Base-by-base conservation (phyloP, 208 protist species). In the Acanthamoeba sp. region DNA sequence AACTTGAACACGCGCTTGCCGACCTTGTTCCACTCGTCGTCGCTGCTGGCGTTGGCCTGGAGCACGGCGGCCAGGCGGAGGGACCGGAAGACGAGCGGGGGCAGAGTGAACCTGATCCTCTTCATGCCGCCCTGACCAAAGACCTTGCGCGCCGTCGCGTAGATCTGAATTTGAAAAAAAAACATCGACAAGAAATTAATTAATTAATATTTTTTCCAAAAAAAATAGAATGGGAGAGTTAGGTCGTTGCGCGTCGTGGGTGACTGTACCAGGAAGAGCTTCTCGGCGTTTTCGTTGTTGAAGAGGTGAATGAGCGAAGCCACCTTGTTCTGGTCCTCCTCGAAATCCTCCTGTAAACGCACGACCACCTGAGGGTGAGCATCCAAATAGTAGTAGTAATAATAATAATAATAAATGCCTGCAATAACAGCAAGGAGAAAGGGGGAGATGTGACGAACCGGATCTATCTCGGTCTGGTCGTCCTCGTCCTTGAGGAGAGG, bases 271-370 rank as follows among this genome's bases (percentile, higher is more conserved):
- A 57, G 69, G 91, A 98, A 96, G 34, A 98, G 96, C 52, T 97
- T 95, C 24, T 97, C 93, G 18, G 97, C 95, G 95, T 98, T 97
- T 10, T 97, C 96, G 93, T 96, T 97, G 45, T 97, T 80, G 40
- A 99, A 96, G 22, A 99, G 89, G 96, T 99, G 98, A 80, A 99
- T 73, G 7, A 98, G 93, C 32, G 97, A 95, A 76, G 98, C 98
- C n/a, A 99, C 97, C 7, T 97, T 94, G 40, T 97, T 96, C 97
- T 99, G 98, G 95, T 99, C 99, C 42, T 99, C 98, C 24, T 93
- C 91, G 80, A 99, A 99, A 89, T 99, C 98, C 87, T 97, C 96
- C 29, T 98, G 29, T 34, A 92, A 42, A 38, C 85, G 7, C 22
- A 76, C 66, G 66, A 76, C 66, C 40, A 29, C 22, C 34, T 16